phyloP scores from a whole-genome alignment of 805 yeast species.

The Sporopachydermia lactativora region DNA sequence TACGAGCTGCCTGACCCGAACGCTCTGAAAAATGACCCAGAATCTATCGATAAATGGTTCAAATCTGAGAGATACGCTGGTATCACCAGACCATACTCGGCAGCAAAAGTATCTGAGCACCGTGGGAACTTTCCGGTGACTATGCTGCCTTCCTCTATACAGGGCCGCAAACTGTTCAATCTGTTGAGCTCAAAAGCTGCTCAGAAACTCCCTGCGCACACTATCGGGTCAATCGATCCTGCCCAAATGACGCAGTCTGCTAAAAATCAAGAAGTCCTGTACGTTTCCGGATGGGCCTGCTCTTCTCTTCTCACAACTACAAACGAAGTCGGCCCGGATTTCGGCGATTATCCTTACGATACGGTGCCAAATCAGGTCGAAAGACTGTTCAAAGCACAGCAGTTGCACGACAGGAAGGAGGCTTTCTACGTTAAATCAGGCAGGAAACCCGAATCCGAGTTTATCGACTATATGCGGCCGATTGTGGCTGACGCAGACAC shows the following conservation, averaged over 20 bases:
- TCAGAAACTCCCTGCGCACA: constrained; percentile 34
- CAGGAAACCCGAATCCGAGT: constrained; percentile 7
- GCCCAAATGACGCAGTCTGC: constrained; percentile 46
- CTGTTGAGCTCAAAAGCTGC: constrained; percentile 26
- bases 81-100: constrained; percentile 36
- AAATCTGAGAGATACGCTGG: constrained; percentile 29
- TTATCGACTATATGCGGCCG: constrained; percentile 40
- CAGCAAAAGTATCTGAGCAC: constrained; percentile 36
- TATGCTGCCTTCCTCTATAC: constrained; percentile 33
- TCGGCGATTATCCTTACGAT: constrained; percentile 57
- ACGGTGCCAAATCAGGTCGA: constrained; percentile 58
- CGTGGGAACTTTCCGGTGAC: constrained; percentile 32
- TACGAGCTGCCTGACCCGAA: neutral
- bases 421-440: constrained; percentile 10
- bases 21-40: constrained; percentile 1
- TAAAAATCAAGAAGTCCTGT: constrained; percentile 35
- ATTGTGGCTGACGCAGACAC: constrained; percentile 57
- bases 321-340: constrained; percentile 50
- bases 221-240: constrained; percentile 50
- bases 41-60: constrained; percentile 35
- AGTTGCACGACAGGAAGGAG: constrained; percentile 36
- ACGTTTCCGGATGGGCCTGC: constrained; percentile 51
- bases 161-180: constrained; percentile 37
- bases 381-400: constrained; percentile 42
- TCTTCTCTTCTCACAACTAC: constrained; percentile 43